Evolutionary conservation across 371 early-diverging fungal genomes (phyloP).

Genomic region (Mortierella sp.): DNA sequence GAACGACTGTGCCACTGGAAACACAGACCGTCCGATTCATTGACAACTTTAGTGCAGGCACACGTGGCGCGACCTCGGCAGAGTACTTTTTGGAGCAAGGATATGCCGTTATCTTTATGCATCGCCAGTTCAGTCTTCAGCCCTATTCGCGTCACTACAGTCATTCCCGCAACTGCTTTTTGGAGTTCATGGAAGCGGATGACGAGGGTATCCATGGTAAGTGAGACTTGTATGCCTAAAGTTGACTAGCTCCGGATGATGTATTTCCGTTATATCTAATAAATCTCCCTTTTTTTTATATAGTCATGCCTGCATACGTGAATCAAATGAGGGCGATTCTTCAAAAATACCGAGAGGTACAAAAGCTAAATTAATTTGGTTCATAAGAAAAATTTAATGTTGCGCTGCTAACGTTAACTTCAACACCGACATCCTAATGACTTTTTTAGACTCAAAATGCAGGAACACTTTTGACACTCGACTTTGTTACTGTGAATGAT

Average conservation of each 20-base stretch:
- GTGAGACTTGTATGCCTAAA: background rate
- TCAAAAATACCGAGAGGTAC: slow-evolving; percentile 72
- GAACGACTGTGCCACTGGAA: slow-evolving; percentile 97
- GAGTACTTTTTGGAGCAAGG: slow-evolving; percentile 94
- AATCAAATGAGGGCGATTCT: slow-evolving; percentile 73
- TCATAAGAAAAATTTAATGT: too few species aligned
- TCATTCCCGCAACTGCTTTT: slow-evolving; percentile 80
- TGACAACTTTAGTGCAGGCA: slow-evolving; percentile 98
- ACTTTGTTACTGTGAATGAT: slow-evolving; percentile 92
- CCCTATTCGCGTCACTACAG: slow-evolving; percentile 95
- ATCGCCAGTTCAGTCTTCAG: slow-evolving; percentile 92
- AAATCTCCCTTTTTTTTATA: background rate
- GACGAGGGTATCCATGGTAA: slow-evolving; percentile 66
- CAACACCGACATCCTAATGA: too few species aligned
- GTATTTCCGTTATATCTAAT: background rate
- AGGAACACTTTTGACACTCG: slow-evolving; percentile 80
- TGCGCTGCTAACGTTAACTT: too few species aligned
- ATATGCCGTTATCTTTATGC: slow-evolving; percentile 96
- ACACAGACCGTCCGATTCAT: slow-evolving; percentile 98
- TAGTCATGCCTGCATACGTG: slow-evolving; percentile 73
- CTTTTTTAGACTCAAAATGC: slow-evolving; percentile 65
- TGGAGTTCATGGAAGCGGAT: slow-evolving; percentile 85
- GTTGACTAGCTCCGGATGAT: background rate
- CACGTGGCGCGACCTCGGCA: slow-evolving; percentile 95
- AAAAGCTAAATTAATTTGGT: background rate